phyloP scores from a whole-genome alignment of 1,139 yeast genomes.

The Candida glucosophila region DNA sequence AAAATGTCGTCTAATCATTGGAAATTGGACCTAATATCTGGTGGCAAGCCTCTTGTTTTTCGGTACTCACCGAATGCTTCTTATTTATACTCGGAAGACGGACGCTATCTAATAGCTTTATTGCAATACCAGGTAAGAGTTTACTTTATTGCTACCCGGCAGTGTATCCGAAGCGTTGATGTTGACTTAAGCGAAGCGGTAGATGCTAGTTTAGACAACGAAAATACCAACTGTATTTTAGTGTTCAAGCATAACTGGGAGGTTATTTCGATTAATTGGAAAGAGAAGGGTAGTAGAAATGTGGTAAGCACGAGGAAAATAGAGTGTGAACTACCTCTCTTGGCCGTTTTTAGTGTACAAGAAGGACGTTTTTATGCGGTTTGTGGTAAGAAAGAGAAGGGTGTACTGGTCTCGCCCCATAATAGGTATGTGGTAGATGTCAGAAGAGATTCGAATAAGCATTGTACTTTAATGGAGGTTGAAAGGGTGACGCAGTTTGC shows the following conservation, averaged over 20 bases:
- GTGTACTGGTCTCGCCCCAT: constrained; percentile 16
- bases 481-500: constrained; percentile 34
- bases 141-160: constrained; percentile 68
- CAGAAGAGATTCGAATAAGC: constrained; percentile 11
- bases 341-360: constrained; percentile 24
- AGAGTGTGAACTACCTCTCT: constrained; percentile 9
- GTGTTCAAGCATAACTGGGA: constrained; percentile 39
- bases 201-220: constrained; percentile 31
- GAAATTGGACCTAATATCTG: constrained; percentile 45
- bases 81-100: constrained; percentile 51
- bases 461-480: constrained; percentile 15
- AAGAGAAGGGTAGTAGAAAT: constrained; percentile 35
- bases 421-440: constrained; percentile 17
- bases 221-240: constrained; percentile 33
- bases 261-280: constrained; percentile 50
- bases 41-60: constrained; percentile 51
- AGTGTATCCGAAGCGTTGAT: constrained; percentile 61
- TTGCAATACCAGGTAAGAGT: constrained; percentile 67
- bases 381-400: constrained; percentile 24
- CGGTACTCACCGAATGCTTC: constrained; percentile 25
- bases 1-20: constrained; percentile 11
- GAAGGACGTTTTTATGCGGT: constrained; percentile 17
- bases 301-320: constrained; percentile 13
- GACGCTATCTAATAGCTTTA: constrained; percentile 53
- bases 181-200: constrained; percentile 30